Evolutionary conservation across 2,329 filamentous ascomycete species (phyloP), one percentile per base, ranked within the genome.

Genomic region (Penicillium aurantiogriseum): DNA sequence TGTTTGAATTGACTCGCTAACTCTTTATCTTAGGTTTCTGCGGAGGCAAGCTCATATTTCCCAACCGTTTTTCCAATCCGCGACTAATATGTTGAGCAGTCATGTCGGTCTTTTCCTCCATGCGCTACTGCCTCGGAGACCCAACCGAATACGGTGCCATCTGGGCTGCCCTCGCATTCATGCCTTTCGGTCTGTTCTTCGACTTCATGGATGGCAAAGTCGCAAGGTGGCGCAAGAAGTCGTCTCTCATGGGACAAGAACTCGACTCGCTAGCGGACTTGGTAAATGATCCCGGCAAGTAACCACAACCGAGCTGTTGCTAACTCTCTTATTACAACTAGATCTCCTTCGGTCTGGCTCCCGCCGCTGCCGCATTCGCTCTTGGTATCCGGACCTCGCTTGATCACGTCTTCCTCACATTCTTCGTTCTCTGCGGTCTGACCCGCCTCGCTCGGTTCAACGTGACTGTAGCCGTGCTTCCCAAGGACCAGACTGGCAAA

Each of bases 201-300:
- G 94, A 99, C 76, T 95, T 96, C 72, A 91, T 97, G 83, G 94
- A 99, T 75, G 94, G 94, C 71, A 94, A 92, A 73, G 92, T 99
- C 55, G 94, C 94, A 62, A 84, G 94, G 64, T 97, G 94, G 94
- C 87, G 94, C 74, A 89, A 91, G 79, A 99, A 97, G 87, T 94
- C 91, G 69, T 95, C 90, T 68, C 81, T 99, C 73, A 97, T 99
- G 93, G 94, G 94, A 13, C 93, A 97, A 76, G 94, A 99, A 77
- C 81, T 99, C 55, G 94, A 99, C 76, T 97, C 93, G 7, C 82
- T 99, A 47, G 94, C 94, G 54, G 94, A 99, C 74, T 75, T 99
- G 81, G 92, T 96, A 88, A 47, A 43, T 36, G 8, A 23, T 42
- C 21, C 21, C 27, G 17, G 23, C 29, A 31, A 36, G 45, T 48